Conservation (phyloP, 2,329 filamentous ascomycete genomes). For the Paecilomyces variotii region DNA sequence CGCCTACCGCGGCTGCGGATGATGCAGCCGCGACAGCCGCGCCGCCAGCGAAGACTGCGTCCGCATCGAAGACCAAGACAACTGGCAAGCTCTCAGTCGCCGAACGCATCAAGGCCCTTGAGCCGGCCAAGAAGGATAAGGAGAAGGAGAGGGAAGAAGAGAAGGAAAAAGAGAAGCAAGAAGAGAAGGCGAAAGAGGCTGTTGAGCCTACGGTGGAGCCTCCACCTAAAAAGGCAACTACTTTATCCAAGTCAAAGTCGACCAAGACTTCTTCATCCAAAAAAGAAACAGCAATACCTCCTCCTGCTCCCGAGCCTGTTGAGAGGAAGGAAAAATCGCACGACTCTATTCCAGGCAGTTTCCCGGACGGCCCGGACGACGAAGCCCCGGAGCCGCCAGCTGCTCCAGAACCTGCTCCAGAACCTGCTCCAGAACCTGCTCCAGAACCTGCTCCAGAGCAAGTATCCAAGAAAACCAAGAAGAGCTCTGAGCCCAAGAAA, state of each 20-base stretch:
- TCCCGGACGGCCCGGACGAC: constrained; percentile 46
- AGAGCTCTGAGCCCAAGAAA: constrained; percentile 31
- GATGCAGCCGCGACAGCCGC: constrained; percentile 30
- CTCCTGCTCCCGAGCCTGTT: constrained; percentile 13
- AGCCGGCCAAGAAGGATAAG: constrained; percentile 32
- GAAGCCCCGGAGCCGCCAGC: constrained; percentile 19
- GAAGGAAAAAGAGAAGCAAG: constrained; percentile 31
- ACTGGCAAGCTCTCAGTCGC: constrained; percentile 40
- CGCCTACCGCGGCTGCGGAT: constrained; percentile 28
- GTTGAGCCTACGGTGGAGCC: constrained; percentile 30
- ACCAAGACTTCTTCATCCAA: constrained; percentile 15
- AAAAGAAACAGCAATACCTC: constrained; percentile 9
- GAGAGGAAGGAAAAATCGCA: constrained; percentile 29
- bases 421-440: constrained; percentile 7
- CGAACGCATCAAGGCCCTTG: constrained; percentile 46
- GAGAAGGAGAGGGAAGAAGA: constrained; percentile 31
- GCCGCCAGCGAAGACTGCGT: constrained; percentile 35
- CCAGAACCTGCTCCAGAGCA: constrained; percentile 11
- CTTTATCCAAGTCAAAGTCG: constrained; percentile 13
- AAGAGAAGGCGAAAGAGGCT: constrained; percentile 24
- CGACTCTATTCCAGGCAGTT: constrained; percentile 48
- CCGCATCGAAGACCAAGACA: constrained; percentile 35
- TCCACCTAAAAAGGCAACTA: constrained; percentile 10
- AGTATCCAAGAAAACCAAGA: constrained; percentile 6
- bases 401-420: not conserved